These are phyloP conservation scores for Thelephora ganbajun DNA, from an alignment of 768 basidiomycete genomes.

Conservation along the genomic window DNA sequence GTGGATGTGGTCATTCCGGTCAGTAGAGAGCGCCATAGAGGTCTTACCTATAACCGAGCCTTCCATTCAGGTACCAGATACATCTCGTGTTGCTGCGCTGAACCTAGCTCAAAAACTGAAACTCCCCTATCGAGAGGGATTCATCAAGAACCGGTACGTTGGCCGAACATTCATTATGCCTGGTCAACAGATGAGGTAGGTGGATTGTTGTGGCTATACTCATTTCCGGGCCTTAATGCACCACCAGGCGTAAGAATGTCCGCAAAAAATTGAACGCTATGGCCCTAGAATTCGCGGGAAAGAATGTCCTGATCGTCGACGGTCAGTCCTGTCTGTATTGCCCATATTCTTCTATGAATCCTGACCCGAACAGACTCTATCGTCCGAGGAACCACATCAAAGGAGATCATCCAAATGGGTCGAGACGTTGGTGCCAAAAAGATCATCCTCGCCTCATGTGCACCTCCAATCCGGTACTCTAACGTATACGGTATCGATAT, in stretches of 20 bases:
- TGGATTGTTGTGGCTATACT: conserved; percentile 1
- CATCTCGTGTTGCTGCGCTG: conserved; percentile 88
- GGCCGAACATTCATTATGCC: conserved; percentile 99
- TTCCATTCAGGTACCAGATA: conserved; percentile 70
- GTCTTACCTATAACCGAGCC: neutral
- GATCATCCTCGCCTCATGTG: conserved; percentile 92
- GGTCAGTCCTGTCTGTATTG: conserved; percentile 31
- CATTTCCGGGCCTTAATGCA: neutral
- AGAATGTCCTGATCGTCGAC: conserved; percentile 92
- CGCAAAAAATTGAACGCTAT: conserved; percentile 94
- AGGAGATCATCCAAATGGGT: conserved; percentile 98
- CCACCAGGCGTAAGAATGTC: conserved; percentile 75
- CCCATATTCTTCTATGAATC: neutral
- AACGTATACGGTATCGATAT: conserved; percentile 99
- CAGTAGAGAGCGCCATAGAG: conserved; percentile 11
- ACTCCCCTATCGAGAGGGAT: conserved; percentile 93
- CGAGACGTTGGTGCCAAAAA: conserved; percentile 96
- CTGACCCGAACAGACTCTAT: conserved; percentile 64
- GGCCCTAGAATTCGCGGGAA: conserved; percentile 88
- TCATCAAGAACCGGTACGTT: conserved; percentile 97
- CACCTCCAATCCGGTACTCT: conserved; percentile 86
- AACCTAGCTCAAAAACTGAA: conserved; percentile 85
- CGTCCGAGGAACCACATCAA: conserved; percentile 95
- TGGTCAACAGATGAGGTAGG: conserved; percentile 87
- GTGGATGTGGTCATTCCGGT: conserved; percentile 97